Percentiles rank a stretch among this genome's conserved stretches.
These are phyloP conservation scores for Candida gigantensis DNA, from an alignment of 1,139 yeast genomes.

Conservation along the genomic window DNA sequence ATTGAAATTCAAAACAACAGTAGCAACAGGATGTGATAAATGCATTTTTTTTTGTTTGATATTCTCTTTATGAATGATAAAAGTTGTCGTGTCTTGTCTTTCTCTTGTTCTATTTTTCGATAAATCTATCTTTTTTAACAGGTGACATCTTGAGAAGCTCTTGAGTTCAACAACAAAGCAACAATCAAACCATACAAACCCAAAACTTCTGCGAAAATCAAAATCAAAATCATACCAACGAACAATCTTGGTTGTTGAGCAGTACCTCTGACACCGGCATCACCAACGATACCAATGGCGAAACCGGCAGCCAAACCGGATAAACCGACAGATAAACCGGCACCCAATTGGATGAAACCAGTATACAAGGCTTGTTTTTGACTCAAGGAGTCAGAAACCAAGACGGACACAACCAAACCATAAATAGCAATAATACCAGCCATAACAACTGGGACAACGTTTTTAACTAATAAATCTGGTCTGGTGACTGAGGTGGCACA, in stretches of 20 bases:
- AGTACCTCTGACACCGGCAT: conserved; percentile 95
- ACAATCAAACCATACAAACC: conserved; percentile 98
- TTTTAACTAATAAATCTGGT: conserved; percentile 90
- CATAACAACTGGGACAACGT: conserved; percentile 96
- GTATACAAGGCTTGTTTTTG: conserved; percentile 86
- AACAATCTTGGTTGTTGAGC: conserved; percentile 97
- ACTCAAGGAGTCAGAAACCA: conserved; percentile 86
- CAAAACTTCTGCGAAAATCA: conserved; percentile 96
- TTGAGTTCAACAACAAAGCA: conserved; percentile 93
- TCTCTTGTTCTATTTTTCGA: not conserved
- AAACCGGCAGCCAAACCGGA: conserved; percentile 97
- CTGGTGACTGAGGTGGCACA: conserved; percentile 97
- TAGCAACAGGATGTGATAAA: no score
- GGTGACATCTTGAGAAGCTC: conserved; percentile 88
- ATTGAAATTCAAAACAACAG: no score
- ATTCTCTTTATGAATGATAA: no score
- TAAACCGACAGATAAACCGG: conserved; percentile 96
- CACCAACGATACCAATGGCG: conserved; percentile 98
- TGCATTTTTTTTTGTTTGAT: no score
- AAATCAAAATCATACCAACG: conserved; percentile 90
- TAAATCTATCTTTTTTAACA: conserved; percentile 51
- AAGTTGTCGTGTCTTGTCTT: no score
- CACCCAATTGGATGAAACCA: conserved; percentile 97
- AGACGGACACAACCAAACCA: conserved; percentile 95
- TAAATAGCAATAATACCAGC: conserved; percentile 99